Percentiles rank a stretch among this genome's conserved stretches.
These are phyloP conservation scores for Yamadazyma ubonensis DNA, from an alignment of 805 yeast species.

Conservation along the genomic window DNA sequence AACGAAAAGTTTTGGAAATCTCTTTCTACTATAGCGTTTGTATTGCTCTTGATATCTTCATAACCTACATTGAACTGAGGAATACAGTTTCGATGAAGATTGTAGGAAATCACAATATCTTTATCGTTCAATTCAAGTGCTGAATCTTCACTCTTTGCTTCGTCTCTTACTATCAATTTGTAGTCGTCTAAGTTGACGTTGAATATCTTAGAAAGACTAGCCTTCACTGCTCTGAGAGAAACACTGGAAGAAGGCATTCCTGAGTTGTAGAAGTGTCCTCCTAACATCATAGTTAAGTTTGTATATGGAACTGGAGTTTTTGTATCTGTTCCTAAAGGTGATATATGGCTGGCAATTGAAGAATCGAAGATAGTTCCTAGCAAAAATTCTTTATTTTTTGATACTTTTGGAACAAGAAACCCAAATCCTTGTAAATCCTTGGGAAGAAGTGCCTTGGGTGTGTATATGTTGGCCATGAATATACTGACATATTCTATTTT, in stretches of 20 bases:
- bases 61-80: slow-evolving; percentile 83
- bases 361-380: slow-evolving; percentile 92
- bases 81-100: slow-evolving; percentile 51
- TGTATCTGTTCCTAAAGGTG: slow-evolving; percentile 7
- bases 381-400: slow-evolving; percentile 52
- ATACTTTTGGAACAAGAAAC: slow-evolving; percentile 66
- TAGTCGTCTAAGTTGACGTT: slow-evolving; percentile 20
- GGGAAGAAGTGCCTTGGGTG: slow-evolving; percentile 39
- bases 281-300: slow-evolving; percentile 85
- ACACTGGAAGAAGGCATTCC: slow-evolving; percentile 31
- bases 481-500: slow-evolving; percentile 46
- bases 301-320: slow-evolving; percentile 41
- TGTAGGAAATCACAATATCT: slow-evolving; percentile 33
- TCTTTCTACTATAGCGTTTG: slow-evolving; percentile 27
- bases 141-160: slow-evolving; percentile 16
- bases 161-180: slow-evolving; percentile 26
- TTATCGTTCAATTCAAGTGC: slow-evolving; percentile 19
- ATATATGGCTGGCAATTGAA: slow-evolving; percentile 42
- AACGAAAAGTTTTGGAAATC: slow-evolving; percentile 46
- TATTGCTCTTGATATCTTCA: slow-evolving; percentile 34
- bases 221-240: slow-evolving; percentile 26
- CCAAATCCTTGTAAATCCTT: slow-evolving; percentile 71
- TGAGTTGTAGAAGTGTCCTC: slow-evolving; percentile 59
- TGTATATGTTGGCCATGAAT: slow-evolving; percentile 65
- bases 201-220: slow-evolving; percentile 23